A percentile compares a stretch with the other conserved stretches of the same genome.
Evolutionary conservation across 2,329 filamentous ascomycete species (phyloP).

Genomic region (Colletotrichum graminicola): DNA sequence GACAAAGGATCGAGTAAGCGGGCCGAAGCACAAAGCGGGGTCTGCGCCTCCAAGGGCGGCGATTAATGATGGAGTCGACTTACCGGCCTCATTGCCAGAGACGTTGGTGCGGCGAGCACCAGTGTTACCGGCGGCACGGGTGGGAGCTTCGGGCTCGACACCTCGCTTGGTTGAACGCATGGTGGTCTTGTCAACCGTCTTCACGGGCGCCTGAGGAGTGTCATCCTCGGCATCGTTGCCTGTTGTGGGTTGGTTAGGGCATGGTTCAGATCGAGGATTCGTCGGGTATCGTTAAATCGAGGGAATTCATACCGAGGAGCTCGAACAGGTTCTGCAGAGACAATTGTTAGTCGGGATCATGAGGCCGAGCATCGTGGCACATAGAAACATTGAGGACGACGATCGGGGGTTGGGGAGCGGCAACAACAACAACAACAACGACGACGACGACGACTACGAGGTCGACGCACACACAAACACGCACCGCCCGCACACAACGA

Average conservation of each 20-base stretch:
- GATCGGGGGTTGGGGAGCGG: not conserved
- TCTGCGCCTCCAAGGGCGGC: conserved; percentile 39
- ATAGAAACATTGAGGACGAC: not conserved
- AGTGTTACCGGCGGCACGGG: conserved; percentile 56
- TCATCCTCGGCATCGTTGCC: conserved; percentile 77
- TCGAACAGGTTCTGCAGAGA: conserved; percentile 88
- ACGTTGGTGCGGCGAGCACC: conserved; percentile 68
- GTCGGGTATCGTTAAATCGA: conserved; percentile 44
- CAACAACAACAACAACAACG: not conserved
- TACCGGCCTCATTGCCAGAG: conserved; percentile 89
- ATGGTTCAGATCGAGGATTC: conserved; percentile 40
- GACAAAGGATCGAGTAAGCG: conserved; percentile 20
- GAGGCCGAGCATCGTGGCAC: not conserved
- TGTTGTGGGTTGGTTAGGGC: conserved; percentile 49
- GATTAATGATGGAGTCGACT: conserved; percentile 54
- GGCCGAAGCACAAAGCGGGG: conserved; percentile 28
- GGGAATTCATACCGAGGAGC: conserved; percentile 85
- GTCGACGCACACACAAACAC: conserved; percentile 18
- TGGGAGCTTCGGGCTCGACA: conserved; percentile 79
- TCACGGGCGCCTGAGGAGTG: conserved; percentile 83
- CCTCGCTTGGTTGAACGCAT: conserved; percentile 87
- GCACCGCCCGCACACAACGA: conserved; percentile 9
- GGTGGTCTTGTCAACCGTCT: conserved; percentile 87
- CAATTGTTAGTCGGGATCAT: conserved; percentile 22
- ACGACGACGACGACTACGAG: conserved; percentile 10